phyloP scores from a whole-genome alignment of 805 yeast genomes.

The Metschnikowia gelsemii region DNA sequence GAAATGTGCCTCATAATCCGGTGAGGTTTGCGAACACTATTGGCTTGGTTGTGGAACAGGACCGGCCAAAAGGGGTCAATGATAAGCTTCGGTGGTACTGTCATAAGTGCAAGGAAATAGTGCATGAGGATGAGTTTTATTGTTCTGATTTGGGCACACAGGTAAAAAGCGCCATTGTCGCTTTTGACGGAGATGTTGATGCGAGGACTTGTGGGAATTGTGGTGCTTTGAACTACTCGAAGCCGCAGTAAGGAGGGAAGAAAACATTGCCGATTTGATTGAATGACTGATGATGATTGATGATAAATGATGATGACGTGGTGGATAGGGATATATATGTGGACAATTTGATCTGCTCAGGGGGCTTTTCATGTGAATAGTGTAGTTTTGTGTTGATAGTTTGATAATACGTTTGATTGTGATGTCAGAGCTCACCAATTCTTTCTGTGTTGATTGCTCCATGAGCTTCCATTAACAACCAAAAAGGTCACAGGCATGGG shows the following conservation, averaged over 20 bases:
- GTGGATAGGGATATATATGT: background rate
- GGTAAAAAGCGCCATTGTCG: slow-evolving; percentile 75
- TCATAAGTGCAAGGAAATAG: slow-evolving; percentile 58
- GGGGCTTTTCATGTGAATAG: too few relatives aligned
- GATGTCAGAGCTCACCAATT: too few relatives aligned
- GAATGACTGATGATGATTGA: background rate
- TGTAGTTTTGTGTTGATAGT: too few relatives aligned
- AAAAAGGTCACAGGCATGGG: too few relatives aligned
- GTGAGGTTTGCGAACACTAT: slow-evolving; percentile 82
- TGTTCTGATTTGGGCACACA: slow-evolving; percentile 86
- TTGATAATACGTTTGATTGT: too few relatives aligned
- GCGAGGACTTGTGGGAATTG: slow-evolving; percentile 74
- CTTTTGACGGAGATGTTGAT: slow-evolving; percentile 60
- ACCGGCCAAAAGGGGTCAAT: slow-evolving; percentile 67
- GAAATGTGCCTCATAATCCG: slow-evolving; percentile 85
- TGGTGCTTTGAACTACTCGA: slow-evolving; percentile 70
- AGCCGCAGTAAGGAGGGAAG: slow-evolving; percentile 41
- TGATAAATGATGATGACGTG: background rate
- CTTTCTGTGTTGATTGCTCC: too few relatives aligned
- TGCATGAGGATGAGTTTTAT: slow-evolving; percentile 69
- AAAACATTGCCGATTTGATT: background rate
- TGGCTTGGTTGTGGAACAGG: slow-evolving; percentile 91
- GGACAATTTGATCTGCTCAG: too few relatives aligned
- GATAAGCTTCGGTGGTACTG: slow-evolving; percentile 92
- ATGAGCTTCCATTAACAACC: too few relatives aligned